These are phyloP conservation scores for Cladophialophora yegresii DNA, from an alignment of 2,329 filamentous ascomycete species.

Conservation along the genomic window DNA sequence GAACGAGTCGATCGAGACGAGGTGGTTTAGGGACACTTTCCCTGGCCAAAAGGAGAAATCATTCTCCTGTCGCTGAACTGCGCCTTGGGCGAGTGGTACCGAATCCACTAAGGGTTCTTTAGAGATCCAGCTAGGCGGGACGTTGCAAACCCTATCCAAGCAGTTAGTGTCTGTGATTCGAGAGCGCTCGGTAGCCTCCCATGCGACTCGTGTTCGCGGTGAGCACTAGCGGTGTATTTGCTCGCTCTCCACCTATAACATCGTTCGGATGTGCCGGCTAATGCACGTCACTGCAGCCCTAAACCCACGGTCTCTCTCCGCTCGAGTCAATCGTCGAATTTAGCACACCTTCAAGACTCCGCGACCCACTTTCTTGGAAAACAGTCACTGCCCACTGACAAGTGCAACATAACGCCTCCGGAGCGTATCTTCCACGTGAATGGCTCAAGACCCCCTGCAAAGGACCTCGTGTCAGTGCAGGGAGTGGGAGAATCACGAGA, in stretches of 20 bases:
- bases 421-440: neutral
- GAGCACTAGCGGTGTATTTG: slow-evolving; percentile 18
- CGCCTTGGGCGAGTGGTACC: slow-evolving; percentile 13
- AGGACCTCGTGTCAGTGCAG: slow-evolving; percentile 4
- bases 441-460: slow-evolving; percentile 8
- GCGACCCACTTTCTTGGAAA: slow-evolving; percentile 7
- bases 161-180: neutral
- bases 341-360: slow-evolving; percentile 20
- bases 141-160: slow-evolving; percentile 6
- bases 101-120: neutral
- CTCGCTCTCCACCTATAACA: neutral
- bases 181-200: neutral
- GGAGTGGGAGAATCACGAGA: neutral
- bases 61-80: slow-evolving; percentile 10
- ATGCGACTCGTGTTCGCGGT: neutral
- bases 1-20: slow-evolving; percentile 15
- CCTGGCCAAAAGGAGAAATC: slow-evolving; percentile 11
- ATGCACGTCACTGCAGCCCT: slow-evolving; percentile 22
- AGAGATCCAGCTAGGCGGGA: neutral
- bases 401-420: slow-evolving; percentile 25
- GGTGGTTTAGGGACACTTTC: slow-evolving; percentile 9
- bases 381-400: slow-evolving; percentile 26
- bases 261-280: neutral
- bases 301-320: slow-evolving; percentile 7
- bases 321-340: slow-evolving; percentile 23